Base-by-base conservation (phyloP, 2,329 filamentous ascomycete genomes). In the Phoma herbarum region DNA sequence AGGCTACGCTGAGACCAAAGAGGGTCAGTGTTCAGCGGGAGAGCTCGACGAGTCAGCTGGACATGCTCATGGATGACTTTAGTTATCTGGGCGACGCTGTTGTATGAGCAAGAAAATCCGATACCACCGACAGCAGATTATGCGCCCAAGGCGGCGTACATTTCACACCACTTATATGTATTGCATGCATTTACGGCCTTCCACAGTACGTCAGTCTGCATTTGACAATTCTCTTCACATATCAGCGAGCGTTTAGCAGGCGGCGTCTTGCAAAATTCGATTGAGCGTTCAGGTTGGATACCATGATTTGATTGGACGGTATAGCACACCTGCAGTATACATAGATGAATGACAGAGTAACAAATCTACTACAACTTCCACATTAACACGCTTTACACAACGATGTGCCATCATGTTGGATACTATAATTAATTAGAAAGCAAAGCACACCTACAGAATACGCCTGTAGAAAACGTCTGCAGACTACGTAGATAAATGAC, bases 61-160 rank as follows among this genome's bases (percentile, higher is more conserved):
- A 65, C 33, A 57, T 58, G 47, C 62, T 77, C 2, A 68, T 77
- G 57, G 65, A 66, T 37, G 74, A 76, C n/a, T 77, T 77, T 55
- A 66, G 61, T 0, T 77, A 75, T 26, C 58, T 77, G 1, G 68
- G 73, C 4, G 73, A 73, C 14, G 61, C 69, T 7, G 74, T 77
- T 25, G 49, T 69, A 4, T 75, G 41, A 53, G 43, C 8, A 25
- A 33, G 31, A 11, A 5, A 33, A 11, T 9, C 26, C 26, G 11
- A 4, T 16, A n/a, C 31, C 11, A 12, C 31, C 31, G n/a, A 33
- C 31, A 16, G 16, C 6, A 18, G 7, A 3, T n/a, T n/a, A 35
- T 7, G 4, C 31, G 31, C 16, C 31, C n/a, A 7, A 18, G 6
- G 9, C 6, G 16, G 31, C 31, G 31, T n/a, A n/a, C 16, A 35